Percentiles rank a stretch among this genome's conserved stretches.
Evolutionary conservation across 2,329 filamentous ascomycete genomes (phyloP).

Genomic region (Claviceps arundinis): DNA sequence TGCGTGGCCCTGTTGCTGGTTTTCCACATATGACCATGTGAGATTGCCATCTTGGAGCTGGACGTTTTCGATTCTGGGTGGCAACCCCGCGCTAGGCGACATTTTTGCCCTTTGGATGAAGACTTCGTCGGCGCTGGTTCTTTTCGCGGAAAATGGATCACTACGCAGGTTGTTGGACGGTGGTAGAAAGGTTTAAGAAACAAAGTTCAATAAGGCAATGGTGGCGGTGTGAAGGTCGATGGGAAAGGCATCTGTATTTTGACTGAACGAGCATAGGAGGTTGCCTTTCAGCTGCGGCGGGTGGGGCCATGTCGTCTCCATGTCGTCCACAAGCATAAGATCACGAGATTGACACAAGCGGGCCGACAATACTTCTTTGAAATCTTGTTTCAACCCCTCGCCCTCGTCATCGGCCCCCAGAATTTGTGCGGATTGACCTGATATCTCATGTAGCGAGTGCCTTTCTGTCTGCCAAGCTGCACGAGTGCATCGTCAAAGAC

Average conservation of each 20-base stretch:
- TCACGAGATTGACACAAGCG: background rate
- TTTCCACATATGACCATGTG: constrained; percentile 14
- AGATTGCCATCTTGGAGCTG: constrained; percentile 13
- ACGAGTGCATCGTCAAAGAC: constrained; percentile 70
- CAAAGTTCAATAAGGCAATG: background rate
- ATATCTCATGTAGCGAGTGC: constrained; percentile 64
- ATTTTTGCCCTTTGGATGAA: background rate
- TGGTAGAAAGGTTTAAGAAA: too few relatives aligned
- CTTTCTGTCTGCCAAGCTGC: constrained; percentile 55
- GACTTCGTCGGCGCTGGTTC: background rate
- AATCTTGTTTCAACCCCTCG: constrained; percentile 20
- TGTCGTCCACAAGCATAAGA: background rate
- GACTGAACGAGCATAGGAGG: background rate
- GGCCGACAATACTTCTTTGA: background rate
- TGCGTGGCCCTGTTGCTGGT: constrained; percentile 7
- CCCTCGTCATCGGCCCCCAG: constrained; percentile 73
- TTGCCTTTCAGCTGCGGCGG: background rate
- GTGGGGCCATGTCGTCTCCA: background rate
- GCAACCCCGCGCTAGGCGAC: background rate
- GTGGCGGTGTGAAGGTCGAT: background rate
- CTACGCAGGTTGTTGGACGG: background rate
- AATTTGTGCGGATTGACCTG: constrained; percentile 83
- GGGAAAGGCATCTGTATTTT: background rate
- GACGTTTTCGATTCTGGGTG: constrained; percentile 10
- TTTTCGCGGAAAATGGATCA: background rate